Evolutionary conservation across 108 stramenopile species (phyloP), one percentile per base, ranked within the genome.

Genomic region (Mediolabrus comicus): DNA sequence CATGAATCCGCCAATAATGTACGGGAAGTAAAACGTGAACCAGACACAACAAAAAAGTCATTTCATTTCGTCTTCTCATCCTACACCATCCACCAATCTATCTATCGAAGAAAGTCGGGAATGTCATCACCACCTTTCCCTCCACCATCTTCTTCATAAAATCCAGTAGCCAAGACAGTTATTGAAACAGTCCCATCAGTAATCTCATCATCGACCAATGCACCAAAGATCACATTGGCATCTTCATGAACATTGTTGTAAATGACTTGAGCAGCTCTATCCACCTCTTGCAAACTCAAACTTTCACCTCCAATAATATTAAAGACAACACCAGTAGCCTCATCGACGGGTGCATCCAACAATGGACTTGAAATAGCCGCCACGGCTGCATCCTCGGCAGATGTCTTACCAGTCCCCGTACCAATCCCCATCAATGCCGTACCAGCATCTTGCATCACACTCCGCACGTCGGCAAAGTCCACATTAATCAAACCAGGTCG

Each of bases 151-250:
- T 70, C 80, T 27, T 76, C 74, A 60, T 81, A 81, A 67, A 96
- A 92, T 26, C 95, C 95, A 29, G 95, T 96, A 0, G 95, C 95
- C 64, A 96, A 80, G 10, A 96, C 95, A 32, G 95, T 96, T 75
- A 96, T 96, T 38, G 86, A 85, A 34, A 96, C 85, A 31, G 85
- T 84, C 39, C 90, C 92, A 72, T 88, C 87, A 30, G 87, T 82
- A 69, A 96, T 91, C 43, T 83, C 86, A 63, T 96, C 95, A 79
- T 96, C 92, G 12, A 96, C 90, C 41, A 94, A 72, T 0, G 95
- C 95, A 12, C 95, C 95, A 71, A 96, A 96, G 75, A 96, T 96
- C n/a, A 96, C 94, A 82, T 96, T 95, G 38, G 95, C 93, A 80
- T 95, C 89, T 49, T 91, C 92, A 74, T 94, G 92, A 11, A 96